Conservation (phyloP, 129 eudicot species). For the Chrysanthemum seticuspe region DNA sequence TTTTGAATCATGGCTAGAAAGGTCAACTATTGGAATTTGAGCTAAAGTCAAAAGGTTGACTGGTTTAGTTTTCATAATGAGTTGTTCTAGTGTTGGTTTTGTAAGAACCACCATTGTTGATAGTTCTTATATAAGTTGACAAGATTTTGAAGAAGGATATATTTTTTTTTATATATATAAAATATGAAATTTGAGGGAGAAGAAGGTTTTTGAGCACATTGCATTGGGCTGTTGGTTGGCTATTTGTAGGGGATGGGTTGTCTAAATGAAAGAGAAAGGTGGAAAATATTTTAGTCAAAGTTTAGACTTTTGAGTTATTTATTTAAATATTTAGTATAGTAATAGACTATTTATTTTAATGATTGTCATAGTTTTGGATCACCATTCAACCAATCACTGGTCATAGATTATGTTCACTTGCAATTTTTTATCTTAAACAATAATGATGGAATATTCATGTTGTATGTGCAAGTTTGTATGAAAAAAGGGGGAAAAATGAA, state of each 20-base stretch:
- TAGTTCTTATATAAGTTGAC: slow-evolving; percentile 2
- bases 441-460: neutral
- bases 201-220: slow-evolving; percentile 21
- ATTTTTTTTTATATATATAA: neutral
- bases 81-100: slow-evolving; percentile 53
- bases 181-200: slow-evolving; percentile 9
- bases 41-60: slow-evolving; percentile 30
- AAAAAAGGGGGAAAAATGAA: too few relatives aligned
- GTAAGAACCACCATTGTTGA: slow-evolving; percentile 57
- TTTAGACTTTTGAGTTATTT: slow-evolving; percentile 12
- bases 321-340: neutral
- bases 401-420: slow-evolving; percentile 4
- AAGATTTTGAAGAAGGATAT: neutral
- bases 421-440: neutral
- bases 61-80: slow-evolving; percentile 34
- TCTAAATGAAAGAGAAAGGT: slow-evolving; percentile 13
- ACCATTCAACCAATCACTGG: slow-evolving; percentile 7
- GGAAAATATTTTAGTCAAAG: neutral
- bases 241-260: slow-evolving; percentile 32
- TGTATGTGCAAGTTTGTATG: too few relatives aligned
- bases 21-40: slow-evolving; percentile 65
- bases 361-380: slow-evolving; percentile 14
- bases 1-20: slow-evolving; percentile 65
- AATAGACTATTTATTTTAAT: neutral
- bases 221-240: slow-evolving; percentile 20